These are phyloP conservation scores for Zasmidium citrigriseum DNA, from an alignment of 2,329 filamentous ascomycete genomes.

Conservation along the genomic window DNA sequence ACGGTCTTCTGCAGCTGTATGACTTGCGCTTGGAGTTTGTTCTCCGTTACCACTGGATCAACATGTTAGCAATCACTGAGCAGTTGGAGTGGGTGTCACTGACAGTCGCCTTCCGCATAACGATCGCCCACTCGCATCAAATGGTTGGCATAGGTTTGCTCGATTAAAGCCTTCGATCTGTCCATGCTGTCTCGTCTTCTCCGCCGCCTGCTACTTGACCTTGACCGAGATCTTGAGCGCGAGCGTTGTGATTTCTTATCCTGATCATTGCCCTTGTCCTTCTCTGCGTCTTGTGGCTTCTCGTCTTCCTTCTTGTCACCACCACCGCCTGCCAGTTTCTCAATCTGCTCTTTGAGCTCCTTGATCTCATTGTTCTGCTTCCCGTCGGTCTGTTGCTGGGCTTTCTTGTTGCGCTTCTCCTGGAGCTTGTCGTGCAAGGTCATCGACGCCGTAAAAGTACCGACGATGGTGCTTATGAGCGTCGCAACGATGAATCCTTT, in stretches of 20 bases:
- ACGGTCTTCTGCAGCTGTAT: slow-evolving; percentile 47
- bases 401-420: slow-evolving; percentile 35
- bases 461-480: slow-evolving; percentile 45
- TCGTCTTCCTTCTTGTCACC: slow-evolving; percentile 22
- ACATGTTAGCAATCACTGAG: slow-evolving; percentile 12
- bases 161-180: slow-evolving; percentile 22
- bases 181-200: slow-evolving; percentile 8
- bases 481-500: slow-evolving; percentile 50
- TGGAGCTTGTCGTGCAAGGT: slow-evolving; percentile 44
- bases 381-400: slow-evolving; percentile 32
- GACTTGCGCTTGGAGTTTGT: slow-evolving; percentile 45
- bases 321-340: slow-evolving; percentile 25
- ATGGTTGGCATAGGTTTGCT: slow-evolving; percentile 23
- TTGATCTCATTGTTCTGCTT: slow-evolving; percentile 26
- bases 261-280: slow-evolving; percentile 14
- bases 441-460: slow-evolving; percentile 47
- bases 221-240: slow-evolving; percentile 16
- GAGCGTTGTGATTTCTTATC: slow-evolving; percentile 10
- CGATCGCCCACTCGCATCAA: slow-evolving; percentile 34
- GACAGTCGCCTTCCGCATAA: slow-evolving; percentile 43
- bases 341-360: slow-evolving; percentile 28
- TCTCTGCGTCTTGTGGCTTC: slow-evolving; percentile 10
- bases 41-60: slow-evolving; percentile 43
- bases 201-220: slow-evolving; percentile 13
- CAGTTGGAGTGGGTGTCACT: slow-evolving; percentile 11